Base-by-base conservation (phyloP, 2,329 filamentous ascomycete species). In the Fusarium fujikuroi region DNA sequence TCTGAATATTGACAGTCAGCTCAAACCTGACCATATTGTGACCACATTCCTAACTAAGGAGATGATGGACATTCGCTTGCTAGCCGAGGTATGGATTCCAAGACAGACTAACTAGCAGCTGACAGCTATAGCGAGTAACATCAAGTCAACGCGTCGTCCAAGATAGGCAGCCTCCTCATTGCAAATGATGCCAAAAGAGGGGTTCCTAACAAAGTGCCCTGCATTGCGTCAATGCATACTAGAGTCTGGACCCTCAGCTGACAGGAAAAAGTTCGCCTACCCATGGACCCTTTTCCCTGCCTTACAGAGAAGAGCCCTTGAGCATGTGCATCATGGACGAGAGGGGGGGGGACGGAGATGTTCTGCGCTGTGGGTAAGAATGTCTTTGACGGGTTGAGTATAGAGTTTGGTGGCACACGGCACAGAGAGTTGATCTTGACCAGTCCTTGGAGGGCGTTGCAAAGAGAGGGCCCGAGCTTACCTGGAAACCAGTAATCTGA, bases 351-450 rank as follows among this genome's bases (percentile, higher is more conserved):
- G 16, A 36, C 23, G 43, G 44, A 21, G 8, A 49, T 30, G 54
- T 37, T 59, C 10, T 36, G 19, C 10, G 19, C 18, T 28, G 42
- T 59, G 42, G 39, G 54, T 28, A 37, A 50, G 5, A 11, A 30
- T 42, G 63, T 59, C 46, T 66, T 50, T 47, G 37, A 19, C 47
- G 16, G 32, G 16, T 25, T 63, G 28, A 42, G 36, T 25, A 69
- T 52, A 65, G 50, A 65, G 52, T 59, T 64, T 56, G n/a, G 56
- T 68, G 66, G 56, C 47, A 49, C 49, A 44, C 50, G 52, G 65
- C 59, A 53, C 36, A 65, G 32, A 32, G 14, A 10, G 30, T 46
- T 39, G 25, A 53, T 49, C 32, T 10, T 50, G 32, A 18, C 56
- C 30, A 36, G 40, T 36, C 44, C 14, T 30, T 36, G 14, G 23